Evolutionary conservation across 345 rosid species (phyloP), one percentile per base, ranked within the genome.

Genomic region (Salix purpurea): DNA sequence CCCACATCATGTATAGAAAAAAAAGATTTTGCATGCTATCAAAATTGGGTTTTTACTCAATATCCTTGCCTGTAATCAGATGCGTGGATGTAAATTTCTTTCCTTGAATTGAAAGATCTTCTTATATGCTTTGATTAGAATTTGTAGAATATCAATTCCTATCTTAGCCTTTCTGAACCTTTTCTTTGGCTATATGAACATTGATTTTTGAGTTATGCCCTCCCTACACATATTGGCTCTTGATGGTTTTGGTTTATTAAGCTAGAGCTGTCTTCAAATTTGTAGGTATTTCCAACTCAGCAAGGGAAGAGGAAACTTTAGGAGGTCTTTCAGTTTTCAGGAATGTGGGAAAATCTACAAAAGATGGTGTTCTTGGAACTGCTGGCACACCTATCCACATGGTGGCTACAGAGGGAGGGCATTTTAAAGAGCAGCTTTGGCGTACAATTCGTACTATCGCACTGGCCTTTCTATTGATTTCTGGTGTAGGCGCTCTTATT

Each of bases 401-500:
- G 87, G 92, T 91, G 74, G 69, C 95, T 11, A 76, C 89, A 32
- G 98, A 93, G 86, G 91, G 94, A 81, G 91, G 92, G 69, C 86
- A 87, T 70, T 92, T 93, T 77, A 94, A 96, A 76, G 97, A 94
- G 86, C 97, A 94, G 78, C 85, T 96, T 4, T 94, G 98, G 99
- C 93, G 94, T 76, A 94, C 97, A 6, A 74, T 94, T 84, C 90
- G 98, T 32, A 71, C 90, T 23, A 82, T 94, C 69, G 94, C 91
- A 4, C 83, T 94, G 79, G 92, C 90, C 10, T 94, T 93, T 71
- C 82, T 96, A 76, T 80, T 96, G 78, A 91, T 94, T 76, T 96
- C 97, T 84, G 99, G 97, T 78, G 87, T 87, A 19, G 95, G 97
- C 30, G 99, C 99, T 24, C 94, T 94, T 73, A 89, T 90, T 44